Percentiles rank a stretch among this genome's conserved stretches.
Evolutionary conservation across 2,329 filamentous ascomycete species (phyloP).

Genomic region (Hypomyces perniciosus): DNA sequence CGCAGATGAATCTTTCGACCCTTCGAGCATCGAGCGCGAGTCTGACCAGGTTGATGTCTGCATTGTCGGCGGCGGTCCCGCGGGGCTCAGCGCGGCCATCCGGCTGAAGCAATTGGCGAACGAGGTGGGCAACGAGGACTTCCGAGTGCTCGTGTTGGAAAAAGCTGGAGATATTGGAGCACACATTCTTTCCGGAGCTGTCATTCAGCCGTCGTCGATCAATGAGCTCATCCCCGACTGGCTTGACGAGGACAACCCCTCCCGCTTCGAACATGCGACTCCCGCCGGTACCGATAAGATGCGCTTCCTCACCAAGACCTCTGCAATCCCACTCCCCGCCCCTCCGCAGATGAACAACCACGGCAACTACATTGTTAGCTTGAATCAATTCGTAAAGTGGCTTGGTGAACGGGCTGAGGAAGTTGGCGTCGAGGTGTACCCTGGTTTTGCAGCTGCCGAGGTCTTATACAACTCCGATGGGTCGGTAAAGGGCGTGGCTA

Average conservation of each 20-base stretch:
- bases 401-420: conserved; percentile 95
- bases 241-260: conserved; percentile 82
- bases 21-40: conserved; percentile 69
- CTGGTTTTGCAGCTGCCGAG: conserved; percentile 91
- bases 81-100: conserved; percentile 88
- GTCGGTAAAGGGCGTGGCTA: conserved; percentile 87
- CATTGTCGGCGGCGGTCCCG: conserved; percentile 93
- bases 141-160: conserved; percentile 85
- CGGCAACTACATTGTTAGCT: conserved; percentile 93
- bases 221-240: conserved; percentile 91
- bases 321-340: conserved; percentile 71
- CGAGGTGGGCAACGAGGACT: conserved; percentile 91
- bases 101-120: conserved; percentile 92
- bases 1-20: conserved; percentile 56
- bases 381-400: conserved; percentile 96
- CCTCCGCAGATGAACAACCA: conserved; percentile 98
- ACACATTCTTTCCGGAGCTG: conserved; percentile 92
- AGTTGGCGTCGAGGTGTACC: conserved; percentile 89
- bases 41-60: conserved; percentile 93
- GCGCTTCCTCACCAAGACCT: conserved; percentile 84
- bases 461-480: conserved; percentile 82
- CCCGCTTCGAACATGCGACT: conserved; percentile 80
- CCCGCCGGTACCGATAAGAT: conserved; percentile 80
- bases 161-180: conserved; percentile 94
- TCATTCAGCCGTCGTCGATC: conserved; percentile 82